Evolutionary conservation across 1,284 basidiomycete species (phyloP).

Genomic region (Retiboletus flavoniger): DNA sequence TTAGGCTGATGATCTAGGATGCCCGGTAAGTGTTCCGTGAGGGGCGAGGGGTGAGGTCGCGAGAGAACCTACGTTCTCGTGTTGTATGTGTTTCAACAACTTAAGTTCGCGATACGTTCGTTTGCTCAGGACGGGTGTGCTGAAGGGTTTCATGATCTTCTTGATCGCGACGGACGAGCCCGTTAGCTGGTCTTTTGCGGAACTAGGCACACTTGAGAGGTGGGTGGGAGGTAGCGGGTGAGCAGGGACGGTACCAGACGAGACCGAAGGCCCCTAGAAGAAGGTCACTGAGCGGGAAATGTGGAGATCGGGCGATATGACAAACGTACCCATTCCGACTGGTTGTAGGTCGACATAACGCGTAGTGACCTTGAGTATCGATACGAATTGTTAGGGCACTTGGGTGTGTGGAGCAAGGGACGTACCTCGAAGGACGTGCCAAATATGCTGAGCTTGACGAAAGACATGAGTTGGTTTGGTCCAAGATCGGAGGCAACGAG

Average conservation of each 20-base stretch:
- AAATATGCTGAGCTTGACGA: slow-evolving; percentile 98
- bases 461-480: slow-evolving; percentile 64
- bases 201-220: slow-evolving; percentile 49
- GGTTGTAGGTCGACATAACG: slow-evolving; percentile 99
- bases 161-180: slow-evolving; percentile 95
- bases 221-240: background rate
- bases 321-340: slow-evolving; percentile 92
- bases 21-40: slow-evolving; percentile 7
- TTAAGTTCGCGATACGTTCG: slow-evolving; percentile 98
- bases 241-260: slow-evolving; percentile 68
- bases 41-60: background rate
- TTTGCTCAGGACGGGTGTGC: slow-evolving; percentile 97
- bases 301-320: slow-evolving; percentile 23
- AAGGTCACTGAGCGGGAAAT: slow-evolving; percentile 17
- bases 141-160: slow-evolving; percentile 99
- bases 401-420: slow-evolving; percentile 12
- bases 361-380: slow-evolving; percentile 80
- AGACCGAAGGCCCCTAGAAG: slow-evolving; percentile 83
- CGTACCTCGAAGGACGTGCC: slow-evolving; percentile 90
- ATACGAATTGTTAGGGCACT: slow-evolving; percentile 18
- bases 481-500: background rate
- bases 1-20: slow-evolving; percentile 91
- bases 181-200: slow-evolving; percentile 96
- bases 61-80: slow-evolving; percentile 80
- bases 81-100: slow-evolving; percentile 96